A percentile compares a stretch with the other conserved stretches of the same genome.
Evolutionary conservation across 257 asterid genomes (phyloP).

Genomic region (Leonotis leonurus): DNA sequence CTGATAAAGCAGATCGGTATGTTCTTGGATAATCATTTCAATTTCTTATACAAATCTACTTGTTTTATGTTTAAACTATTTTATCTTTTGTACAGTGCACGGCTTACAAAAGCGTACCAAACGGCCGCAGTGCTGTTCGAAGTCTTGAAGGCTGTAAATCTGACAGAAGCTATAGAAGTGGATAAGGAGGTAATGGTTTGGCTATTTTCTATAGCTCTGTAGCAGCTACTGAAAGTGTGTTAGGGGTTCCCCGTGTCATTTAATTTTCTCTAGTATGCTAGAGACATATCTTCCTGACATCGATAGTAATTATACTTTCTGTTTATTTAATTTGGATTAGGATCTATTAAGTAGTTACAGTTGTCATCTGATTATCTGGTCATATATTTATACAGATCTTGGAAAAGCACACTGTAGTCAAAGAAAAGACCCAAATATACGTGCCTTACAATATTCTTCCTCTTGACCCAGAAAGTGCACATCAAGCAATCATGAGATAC

Average conservation of each 20-base stretch:
- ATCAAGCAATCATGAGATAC: conserved; percentile 88
- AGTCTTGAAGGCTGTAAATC: conserved; percentile 88
- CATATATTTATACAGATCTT: conserved; percentile 53
- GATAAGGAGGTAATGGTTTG: conserved; percentile 68
- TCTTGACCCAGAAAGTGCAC: conserved; percentile 83
- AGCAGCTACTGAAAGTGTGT: background rate
- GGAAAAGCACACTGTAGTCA: conserved; percentile 74
- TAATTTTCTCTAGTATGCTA: background rate
- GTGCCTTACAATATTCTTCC: conserved; percentile 94
- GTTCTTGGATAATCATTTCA: background rate
- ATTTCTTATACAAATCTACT: background rate
- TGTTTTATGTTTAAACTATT: background rate
- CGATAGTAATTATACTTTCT: background rate
- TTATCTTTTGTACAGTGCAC: conserved; percentile 51
- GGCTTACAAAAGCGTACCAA: conserved; percentile 97
- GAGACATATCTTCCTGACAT: background rate
- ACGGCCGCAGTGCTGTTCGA: conserved; percentile 96
- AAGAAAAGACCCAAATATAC: conserved; percentile 76
- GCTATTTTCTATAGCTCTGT: background rate
- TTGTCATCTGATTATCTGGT: conserved; percentile 6
- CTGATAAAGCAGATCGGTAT: conserved; percentile 95
- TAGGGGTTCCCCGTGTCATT: background rate
- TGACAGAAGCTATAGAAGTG: conserved; percentile 75
- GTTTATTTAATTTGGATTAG: background rate
- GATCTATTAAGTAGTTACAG: background rate